These are phyloP conservation scores for Pichia inconspicua DNA, from an alignment of 1,139 yeast species.

Conservation along the genomic window DNA sequence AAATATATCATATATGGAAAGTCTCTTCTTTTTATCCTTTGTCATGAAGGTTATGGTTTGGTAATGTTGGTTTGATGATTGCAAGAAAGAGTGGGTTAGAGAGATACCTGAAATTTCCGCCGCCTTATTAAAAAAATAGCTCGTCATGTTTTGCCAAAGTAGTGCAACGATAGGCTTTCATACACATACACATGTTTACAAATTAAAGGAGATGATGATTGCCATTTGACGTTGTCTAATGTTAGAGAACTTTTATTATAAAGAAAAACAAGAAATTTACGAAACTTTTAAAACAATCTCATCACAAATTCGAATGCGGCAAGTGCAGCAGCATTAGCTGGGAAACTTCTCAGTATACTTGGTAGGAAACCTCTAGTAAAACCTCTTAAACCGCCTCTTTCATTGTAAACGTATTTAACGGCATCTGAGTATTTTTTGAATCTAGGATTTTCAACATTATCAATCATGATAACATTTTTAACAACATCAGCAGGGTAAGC, in stretches of 20 bases:
- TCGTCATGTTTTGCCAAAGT: constrained; percentile 19
- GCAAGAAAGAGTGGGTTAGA: neutral
- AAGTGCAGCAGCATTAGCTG: constrained; percentile 89
- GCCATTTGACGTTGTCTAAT: too few relatives aligned
- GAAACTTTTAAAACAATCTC: constrained; percentile 34
- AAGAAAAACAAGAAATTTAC: too few relatives aligned
- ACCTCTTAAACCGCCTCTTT: constrained; percentile 55
- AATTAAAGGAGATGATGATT: too few relatives aligned
- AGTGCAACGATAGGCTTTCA: too few relatives aligned
- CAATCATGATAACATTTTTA: constrained; percentile 81
- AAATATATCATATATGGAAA: constrained; percentile 10
- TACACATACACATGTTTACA: too few relatives aligned
- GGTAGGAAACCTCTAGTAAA: constrained; percentile 77
- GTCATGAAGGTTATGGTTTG: too few relatives aligned
- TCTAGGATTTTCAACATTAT: constrained; percentile 61
- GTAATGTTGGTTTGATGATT: too few relatives aligned
- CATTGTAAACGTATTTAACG: constrained; percentile 54
- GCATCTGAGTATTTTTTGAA: constrained; percentile 71
- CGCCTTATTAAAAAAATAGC: neutral
- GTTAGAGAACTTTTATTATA: too few relatives aligned
- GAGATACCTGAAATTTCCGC: neutral
- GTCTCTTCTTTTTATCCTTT: constrained; percentile 9
- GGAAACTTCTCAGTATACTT: constrained; percentile 66
- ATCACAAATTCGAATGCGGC: constrained; percentile 84
- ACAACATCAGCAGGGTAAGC: constrained; percentile 90